Evolutionary conservation across 176 grass and related monocot genomes (phyloP), one percentile per base, ranked within the genome.

Genomic region (Metroxylon sagu): DNA sequence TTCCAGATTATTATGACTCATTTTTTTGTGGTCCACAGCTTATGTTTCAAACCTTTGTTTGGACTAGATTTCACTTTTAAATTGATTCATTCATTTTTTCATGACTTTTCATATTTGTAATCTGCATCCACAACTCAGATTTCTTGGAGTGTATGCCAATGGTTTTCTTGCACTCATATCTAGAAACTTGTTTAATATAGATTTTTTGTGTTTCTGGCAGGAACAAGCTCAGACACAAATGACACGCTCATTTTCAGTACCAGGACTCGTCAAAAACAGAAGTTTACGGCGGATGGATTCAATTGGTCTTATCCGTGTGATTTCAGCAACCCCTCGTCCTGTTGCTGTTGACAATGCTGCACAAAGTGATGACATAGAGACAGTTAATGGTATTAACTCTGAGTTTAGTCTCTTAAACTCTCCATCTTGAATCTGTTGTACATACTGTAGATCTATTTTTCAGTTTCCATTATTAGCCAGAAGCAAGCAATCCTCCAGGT

Each of bases 261-360:
- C 87, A 54, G 93, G 82, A 63, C 83, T 92, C 82, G 75, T 58
- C 31, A 98, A 98, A 78, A 83, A 71, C 70, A 76, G 53, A 43
- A 80, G 87, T 76, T 76, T 98, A 31, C 76, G 76, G 75, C 88
- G 93, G 74, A 71, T 75, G 16, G 85, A 92, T 92, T 98, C 92
- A 19, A 29, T 79, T 82, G 79, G 79, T 28, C 58, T 98, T 43
- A 80, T 98, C 48, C 87, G 93, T 61, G 93, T 98, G 31, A 87
- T 98, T 73, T 67, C 87, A 68, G 66, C 77, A 70, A 98, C 87
- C 50, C 93, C 87, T 65, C 81, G 79, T 64, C 79, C 81, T 70
- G 70, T 79, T 28, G 56, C 64, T 48, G 73, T 52, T 51, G 70
- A 83, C 16, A 48, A 62, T 67, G 26, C 65, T 48, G 56, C 69